Evolutionary conservation across 2,329 filamentous ascomycete genomes (phyloP).

Genomic region (Xylaria sp.): DNA sequence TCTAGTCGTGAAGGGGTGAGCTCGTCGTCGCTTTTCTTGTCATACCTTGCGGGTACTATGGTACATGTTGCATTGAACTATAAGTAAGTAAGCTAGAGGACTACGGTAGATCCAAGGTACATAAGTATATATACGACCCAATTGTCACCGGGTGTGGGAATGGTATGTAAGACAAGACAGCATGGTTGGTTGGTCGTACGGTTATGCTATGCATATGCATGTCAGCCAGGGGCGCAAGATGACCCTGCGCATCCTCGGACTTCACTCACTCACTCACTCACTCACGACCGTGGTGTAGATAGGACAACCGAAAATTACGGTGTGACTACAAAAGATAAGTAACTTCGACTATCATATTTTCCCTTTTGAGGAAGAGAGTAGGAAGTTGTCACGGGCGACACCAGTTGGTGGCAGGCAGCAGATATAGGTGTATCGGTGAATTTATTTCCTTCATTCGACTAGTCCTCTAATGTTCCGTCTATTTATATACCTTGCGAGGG

Average conservation of each 20-base stretch:
- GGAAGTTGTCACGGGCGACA: neutral
- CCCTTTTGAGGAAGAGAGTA: neutral
- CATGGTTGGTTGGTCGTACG: neutral
- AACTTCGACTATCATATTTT: too few relatives aligned
- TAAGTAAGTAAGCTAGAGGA: neutral
- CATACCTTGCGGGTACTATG: neutral
- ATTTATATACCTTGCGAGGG: slow-evolving; percentile 11
- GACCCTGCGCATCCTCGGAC: neutral
- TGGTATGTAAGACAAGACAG: neutral
- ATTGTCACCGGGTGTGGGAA: too few relatives aligned
- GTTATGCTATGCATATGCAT: slow-evolving; percentile 19
- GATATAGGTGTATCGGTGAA: neutral
- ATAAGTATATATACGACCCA: too few relatives aligned
- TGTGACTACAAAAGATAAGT: too few relatives aligned
- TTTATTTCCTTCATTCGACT: slow-evolving; percentile 1
- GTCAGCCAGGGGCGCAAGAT: neutral
- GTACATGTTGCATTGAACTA: too few relatives aligned
- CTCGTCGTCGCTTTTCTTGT: neutral
- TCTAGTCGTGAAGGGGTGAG: neutral
- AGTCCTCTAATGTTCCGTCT: slow-evolving; percentile 23
- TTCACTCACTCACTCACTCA: too few relatives aligned
- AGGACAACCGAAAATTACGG: too few relatives aligned
- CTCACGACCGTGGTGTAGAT: too few relatives aligned
- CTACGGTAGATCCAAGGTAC: too few relatives aligned
- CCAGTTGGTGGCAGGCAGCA: neutral